Evolutionary conservation across 2,329 filamentous ascomycete genomes (phyloP).

Genomic region (Phyllosticta citriasiana): DNA sequence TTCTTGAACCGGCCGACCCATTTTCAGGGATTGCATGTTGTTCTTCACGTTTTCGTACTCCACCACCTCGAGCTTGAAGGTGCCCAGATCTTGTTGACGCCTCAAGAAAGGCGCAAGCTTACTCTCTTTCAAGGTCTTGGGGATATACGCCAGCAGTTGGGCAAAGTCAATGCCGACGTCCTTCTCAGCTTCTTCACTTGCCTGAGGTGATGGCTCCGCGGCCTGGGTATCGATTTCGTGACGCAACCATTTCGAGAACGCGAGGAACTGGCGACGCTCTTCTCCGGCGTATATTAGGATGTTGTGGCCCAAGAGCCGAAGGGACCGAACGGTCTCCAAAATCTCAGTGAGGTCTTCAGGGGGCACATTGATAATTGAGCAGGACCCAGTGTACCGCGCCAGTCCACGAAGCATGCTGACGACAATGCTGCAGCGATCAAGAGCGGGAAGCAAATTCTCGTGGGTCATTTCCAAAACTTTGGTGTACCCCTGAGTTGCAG

Average conservation of each 20-base stretch:
- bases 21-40: conserved; percentile 26
- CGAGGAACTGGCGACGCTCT: conserved; percentile 66
- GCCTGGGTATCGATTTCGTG: conserved; percentile 72
- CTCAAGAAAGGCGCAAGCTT: conserved; percentile 53
- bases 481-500: conserved; percentile 66
- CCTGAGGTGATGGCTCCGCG: conserved; percentile 48
- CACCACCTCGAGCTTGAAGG: conserved; percentile 6
- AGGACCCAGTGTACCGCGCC: conserved; percentile 67
- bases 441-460: conserved; percentile 77
- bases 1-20: conserved; percentile 33
- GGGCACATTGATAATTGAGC: conserved; percentile 44
- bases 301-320: conserved; percentile 67
- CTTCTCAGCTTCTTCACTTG: conserved; percentile 66
- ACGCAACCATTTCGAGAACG: conserved; percentile 76
- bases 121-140: conserved; percentile 56
- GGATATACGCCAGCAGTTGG: conserved; percentile 68
- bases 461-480: conserved; percentile 69
- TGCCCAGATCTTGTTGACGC: conserved; percentile 26
- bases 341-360: conserved; percentile 30
- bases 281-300: conserved; percentile 61
- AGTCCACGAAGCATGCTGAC: conserved; percentile 75
- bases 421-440: conserved; percentile 74
- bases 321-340: conserved; percentile 60
- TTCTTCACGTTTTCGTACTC: conserved; percentile 24
- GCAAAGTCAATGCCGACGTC: conserved; percentile 65